Evolutionary conservation across 1,139 yeast genomes (phyloP), one percentile per base, ranked within the genome.

Genomic region (Saccharomyces hybrid): DNA sequence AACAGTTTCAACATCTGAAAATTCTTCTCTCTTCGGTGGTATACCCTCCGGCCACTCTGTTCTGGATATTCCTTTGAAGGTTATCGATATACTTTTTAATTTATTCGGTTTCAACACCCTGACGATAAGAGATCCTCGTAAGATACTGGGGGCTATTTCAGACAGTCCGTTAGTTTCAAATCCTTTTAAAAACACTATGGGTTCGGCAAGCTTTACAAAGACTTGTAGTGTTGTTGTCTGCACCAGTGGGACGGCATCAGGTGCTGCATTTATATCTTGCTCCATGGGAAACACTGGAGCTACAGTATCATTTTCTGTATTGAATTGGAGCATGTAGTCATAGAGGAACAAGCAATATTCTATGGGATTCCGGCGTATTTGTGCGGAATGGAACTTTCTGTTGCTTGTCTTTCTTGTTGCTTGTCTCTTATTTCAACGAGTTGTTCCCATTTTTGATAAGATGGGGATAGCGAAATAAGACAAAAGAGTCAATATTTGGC

Each of bases 31-130:
- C 64, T 86, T 86, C 0, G 97, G 96, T 0, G 97, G 97, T 38
- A 91, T 88, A 0, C 97, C 98, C 65, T 91, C 98, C 2, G 98
- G 98, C 98, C 98, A 91, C 59, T 90, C 97, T 0, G 97, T 91
- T 59, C 86, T 75, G 48, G 88, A 81, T 1, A 71, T 67, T 1
- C 98, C 98, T 56, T 79, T 78, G 65, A 93, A 84, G 2, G 78
- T 73, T 54, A 93, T 73, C 4, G 74, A 69, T n/a, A 93, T 80
- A 32, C 81, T 70, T 68, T 86, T 88, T 60, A 93, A 75, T 69
- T 84, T 88, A 38, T 85, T 77, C 0, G 95, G 84, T 64, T 89
- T 90, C 51, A 82, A 66, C 5, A 89, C 79, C 49, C 88, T 75
- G 11, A 93, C 60, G 50, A 84, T 81, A 27, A 93, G 75, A 26